phyloP scores from a whole-genome alignment of 208 protist genomes.

The Crithidia fasciculata region DNA sequence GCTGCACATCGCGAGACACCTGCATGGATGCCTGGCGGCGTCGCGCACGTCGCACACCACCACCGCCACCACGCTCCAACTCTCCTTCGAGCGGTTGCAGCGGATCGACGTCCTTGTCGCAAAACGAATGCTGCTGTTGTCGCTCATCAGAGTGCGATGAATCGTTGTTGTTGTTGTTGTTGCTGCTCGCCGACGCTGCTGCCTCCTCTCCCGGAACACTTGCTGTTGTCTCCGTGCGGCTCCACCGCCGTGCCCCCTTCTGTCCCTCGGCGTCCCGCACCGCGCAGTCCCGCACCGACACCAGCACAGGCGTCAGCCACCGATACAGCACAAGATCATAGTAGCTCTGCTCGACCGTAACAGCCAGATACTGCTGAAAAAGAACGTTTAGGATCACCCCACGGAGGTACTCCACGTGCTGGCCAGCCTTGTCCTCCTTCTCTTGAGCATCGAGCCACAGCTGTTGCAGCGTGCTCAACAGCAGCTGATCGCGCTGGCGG shows the following conservation, averaged over 20 bases:
- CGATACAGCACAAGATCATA: constrained; percentile 53
- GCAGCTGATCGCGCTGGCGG: neutral
- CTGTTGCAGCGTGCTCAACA: constrained; percentile 13
- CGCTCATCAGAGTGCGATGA: no score
- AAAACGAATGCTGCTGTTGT: no score
- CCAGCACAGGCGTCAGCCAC: constrained; percentile 38
- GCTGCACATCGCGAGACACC: constrained; percentile 16
- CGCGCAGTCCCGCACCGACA: neutral
- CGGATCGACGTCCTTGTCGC: no score
- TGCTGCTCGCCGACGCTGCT: no score
- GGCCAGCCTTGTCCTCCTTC: constrained; percentile 42
- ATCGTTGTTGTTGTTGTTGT: no score
- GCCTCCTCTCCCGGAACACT: neutral
- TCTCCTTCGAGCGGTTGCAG: neutral
- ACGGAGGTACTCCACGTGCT: constrained; percentile 57
- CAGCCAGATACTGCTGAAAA: constrained; percentile 60
- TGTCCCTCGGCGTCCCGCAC: neutral
- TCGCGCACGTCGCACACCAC: constrained; percentile 9
- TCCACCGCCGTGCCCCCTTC: neutral
- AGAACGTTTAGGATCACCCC: constrained; percentile 45
- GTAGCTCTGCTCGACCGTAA: constrained; percentile 47
- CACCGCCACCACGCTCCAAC: constrained; percentile 13
- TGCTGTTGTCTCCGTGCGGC: neutral
- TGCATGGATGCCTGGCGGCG: constrained; percentile 22
- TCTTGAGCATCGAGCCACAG: constrained; percentile 35